Evolutionary conservation across 768 basidiomycete genomes (phyloP).

Genomic region (Mrakia hoshinonis): DNA sequence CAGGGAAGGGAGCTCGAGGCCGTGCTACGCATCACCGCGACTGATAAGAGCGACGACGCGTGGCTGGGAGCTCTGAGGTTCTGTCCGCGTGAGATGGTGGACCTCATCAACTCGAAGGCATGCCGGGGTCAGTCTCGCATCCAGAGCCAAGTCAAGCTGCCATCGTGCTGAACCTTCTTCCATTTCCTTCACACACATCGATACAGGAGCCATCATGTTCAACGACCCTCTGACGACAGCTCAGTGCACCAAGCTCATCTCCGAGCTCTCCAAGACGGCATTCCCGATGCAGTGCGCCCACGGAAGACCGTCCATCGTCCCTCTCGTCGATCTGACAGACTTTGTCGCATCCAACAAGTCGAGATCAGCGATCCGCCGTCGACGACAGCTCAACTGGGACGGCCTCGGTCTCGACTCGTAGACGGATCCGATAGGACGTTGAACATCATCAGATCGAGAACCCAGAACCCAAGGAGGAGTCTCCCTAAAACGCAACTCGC

Average conservation of each 20-base stretch:
- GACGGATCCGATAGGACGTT: too few species aligned
- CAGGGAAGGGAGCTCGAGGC: slow-evolving; percentile 30
- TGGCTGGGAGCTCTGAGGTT: slow-evolving; percentile 69
- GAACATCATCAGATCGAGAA: too few species aligned
- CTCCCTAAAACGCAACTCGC: too few species aligned
- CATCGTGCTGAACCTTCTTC: neutral
- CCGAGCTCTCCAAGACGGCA: slow-evolving; percentile 57
- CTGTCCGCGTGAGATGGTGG: slow-evolving; percentile 74
- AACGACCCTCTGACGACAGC: slow-evolving; percentile 62
- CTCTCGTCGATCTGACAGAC: too few species aligned
- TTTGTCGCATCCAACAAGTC: too few species aligned
- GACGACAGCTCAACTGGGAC: too few species aligned
- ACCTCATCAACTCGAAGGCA: slow-evolving; percentile 87
- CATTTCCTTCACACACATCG: neutral
- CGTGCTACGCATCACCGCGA: slow-evolving; percentile 12
- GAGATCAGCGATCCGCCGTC: too few species aligned
- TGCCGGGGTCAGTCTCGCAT: slow-evolving; percentile 62
- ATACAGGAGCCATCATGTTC: slow-evolving; percentile 89
- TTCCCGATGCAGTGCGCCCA: slow-evolving; percentile 97
- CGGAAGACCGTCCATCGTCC: slow-evolving; percentile 43
- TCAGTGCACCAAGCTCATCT: slow-evolving; percentile 64
- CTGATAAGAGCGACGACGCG: neutral
- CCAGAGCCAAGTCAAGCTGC: neutral
- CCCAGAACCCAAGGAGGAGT: too few species aligned
- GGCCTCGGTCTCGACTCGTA: too few species aligned